Evolutionary conservation across 2,329 filamentous ascomycete species (phyloP).

Genomic region (Diaporthe capsici): DNA sequence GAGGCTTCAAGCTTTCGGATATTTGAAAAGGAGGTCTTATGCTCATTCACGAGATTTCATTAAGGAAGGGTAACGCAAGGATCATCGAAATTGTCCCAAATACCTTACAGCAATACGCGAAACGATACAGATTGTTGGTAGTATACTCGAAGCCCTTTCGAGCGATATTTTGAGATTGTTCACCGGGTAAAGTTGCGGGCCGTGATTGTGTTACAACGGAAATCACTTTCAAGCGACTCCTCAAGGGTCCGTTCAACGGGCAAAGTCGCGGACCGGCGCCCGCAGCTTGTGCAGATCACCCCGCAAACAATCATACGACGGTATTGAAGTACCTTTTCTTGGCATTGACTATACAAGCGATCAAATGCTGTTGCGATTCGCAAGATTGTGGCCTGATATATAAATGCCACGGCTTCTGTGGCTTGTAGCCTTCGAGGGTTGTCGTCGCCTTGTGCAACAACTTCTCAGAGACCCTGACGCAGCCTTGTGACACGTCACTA

Average conservation of each 20-base stretch:
- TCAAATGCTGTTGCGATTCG: background rate
- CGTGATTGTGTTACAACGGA: background rate
- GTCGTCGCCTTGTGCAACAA: no score
- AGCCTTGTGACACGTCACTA: background rate
- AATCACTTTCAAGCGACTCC: background rate
- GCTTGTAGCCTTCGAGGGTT: background rate
- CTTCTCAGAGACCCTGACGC: background rate
- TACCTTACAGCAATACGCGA: no score
- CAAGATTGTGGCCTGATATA: background rate
- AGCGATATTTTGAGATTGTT: no score
- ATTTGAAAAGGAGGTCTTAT: background rate
- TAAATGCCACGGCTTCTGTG: background rate
- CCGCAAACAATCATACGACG: background rate
- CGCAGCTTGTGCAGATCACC: background rate
- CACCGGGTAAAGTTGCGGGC: background rate
- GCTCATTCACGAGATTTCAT: background rate
- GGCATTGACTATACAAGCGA: no score
- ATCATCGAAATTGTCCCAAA: no score
- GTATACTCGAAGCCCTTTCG: background rate
- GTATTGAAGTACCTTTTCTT: background rate
- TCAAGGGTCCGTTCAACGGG: background rate
- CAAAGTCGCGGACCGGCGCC: constrained; percentile 7
- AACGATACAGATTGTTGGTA: background rate
- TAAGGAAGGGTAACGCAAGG: background rate
- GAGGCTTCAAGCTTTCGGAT: constrained; percentile 45